Percentiles rank a stretch among this genome's conserved stretches.
Conservation (phyloP, 2,329 filamentous ascomycete species). For the Dactylellina parvicollis region DNA sequence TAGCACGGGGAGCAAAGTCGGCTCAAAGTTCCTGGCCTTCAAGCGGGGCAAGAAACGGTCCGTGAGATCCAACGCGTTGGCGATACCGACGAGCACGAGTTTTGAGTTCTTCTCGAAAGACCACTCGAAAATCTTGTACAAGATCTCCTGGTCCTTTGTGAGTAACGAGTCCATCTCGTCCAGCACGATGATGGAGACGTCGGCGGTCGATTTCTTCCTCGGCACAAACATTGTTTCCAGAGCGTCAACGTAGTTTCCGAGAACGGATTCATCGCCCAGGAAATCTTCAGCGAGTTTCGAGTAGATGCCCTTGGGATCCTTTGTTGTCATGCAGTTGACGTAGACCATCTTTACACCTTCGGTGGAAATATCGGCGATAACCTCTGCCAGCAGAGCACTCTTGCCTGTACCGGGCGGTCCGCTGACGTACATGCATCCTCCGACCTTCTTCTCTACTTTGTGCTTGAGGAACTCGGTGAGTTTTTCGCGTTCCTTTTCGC, state of each 20-base stretch:
- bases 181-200: slow-evolving; percentile 81
- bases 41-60: slow-evolving; percentile 93
- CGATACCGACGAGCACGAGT: slow-evolving; percentile 88
- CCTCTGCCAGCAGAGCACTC: slow-evolving; percentile 87
- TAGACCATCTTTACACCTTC: slow-evolving; percentile 69
- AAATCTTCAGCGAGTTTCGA: slow-evolving; percentile 78
- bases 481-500: slow-evolving; percentile 69
- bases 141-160: slow-evolving; percentile 83
- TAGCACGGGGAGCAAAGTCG: slow-evolving; percentile 86
- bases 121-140: slow-evolving; percentile 98
- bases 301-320: slow-evolving; percentile 86
- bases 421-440: slow-evolving; percentile 90
- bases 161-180: slow-evolving; percentile 97
- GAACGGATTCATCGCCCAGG: slow-evolving; percentile 57
- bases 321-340: slow-evolving; percentile 97
- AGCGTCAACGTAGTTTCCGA: slow-evolving; percentile 62
- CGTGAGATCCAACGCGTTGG: slow-evolving; percentile 93
- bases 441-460: slow-evolving; percentile 52
- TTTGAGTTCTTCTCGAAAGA: slow-evolving; percentile 82
- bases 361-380: slow-evolving; percentile 71
- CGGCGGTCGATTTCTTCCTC: slow-evolving; percentile 63
- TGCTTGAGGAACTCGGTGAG: slow-evolving; percentile 55
- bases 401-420: slow-evolving; percentile 96
- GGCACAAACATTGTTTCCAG: slow-evolving; percentile 77
- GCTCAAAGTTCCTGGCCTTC: slow-evolving; percentile 91